phyloP scores from a whole-genome alignment of 148 eudicot genomes.

The Rhododendron ferrugineum region DNA sequence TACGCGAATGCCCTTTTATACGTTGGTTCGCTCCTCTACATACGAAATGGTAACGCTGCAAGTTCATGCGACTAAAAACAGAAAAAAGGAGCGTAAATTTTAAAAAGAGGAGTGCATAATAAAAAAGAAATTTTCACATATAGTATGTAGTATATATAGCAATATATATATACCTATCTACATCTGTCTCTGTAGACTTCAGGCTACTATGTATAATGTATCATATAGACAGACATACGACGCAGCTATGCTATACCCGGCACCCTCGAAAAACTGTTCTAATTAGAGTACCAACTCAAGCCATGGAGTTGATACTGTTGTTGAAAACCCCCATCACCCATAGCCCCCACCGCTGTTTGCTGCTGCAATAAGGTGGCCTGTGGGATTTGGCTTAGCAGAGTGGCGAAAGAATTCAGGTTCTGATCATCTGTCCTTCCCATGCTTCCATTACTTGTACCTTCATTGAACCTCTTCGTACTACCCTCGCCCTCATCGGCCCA shows the following conservation, averaged over 20 bases:
- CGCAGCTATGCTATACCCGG: background rate
- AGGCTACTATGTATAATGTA: background rate
- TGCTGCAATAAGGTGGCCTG: slow-evolving; percentile 22
- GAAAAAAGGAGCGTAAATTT: too few species aligned
- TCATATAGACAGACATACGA: background rate
- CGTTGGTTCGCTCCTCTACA: too few species aligned
- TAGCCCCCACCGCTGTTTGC: slow-evolving; percentile 1
- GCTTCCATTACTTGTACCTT: background rate
- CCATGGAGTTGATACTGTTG: slow-evolving; percentile 31
- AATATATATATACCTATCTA: background rate
- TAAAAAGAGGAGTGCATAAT: too few species aligned
- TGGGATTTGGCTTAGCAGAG: slow-evolving; percentile 30
- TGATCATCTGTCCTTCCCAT: background rate
- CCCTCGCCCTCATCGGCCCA: slow-evolving; percentile 18
- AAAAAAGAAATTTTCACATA: background rate
- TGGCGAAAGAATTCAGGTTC: slow-evolving; percentile 16
- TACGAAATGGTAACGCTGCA: too few species aligned
- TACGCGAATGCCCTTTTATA: too few species aligned
- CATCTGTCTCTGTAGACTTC: background rate
- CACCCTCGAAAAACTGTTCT: background rate
- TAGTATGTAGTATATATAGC: background rate
- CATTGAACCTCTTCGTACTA: slow-evolving; percentile 2
- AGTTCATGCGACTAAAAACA: too few species aligned
- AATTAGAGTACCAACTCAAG: slow-evolving; percentile 43
- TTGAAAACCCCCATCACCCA: slow-evolving; percentile 15